These are phyloP conservation scores for Kluyveromyces wickerhamii DNA, from an alignment of 805 yeast genomes.

Conservation along the genomic window DNA sequence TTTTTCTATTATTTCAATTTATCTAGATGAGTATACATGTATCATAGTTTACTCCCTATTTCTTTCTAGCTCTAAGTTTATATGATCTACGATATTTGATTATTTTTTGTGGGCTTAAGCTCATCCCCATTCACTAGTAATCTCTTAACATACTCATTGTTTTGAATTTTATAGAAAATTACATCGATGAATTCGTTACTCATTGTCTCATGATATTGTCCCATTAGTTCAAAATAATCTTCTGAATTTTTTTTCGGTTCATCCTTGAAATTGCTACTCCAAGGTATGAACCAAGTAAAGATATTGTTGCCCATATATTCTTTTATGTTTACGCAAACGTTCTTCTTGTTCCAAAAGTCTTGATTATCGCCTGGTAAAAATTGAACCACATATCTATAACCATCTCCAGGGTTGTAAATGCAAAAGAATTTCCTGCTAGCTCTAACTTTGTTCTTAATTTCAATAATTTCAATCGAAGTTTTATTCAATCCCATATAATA, in stretches of 20 bases:
- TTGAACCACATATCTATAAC: constrained; percentile 37
- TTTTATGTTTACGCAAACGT: constrained; percentile 17
- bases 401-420: constrained; percentile 26
- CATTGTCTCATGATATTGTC: constrained; percentile 23
- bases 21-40: too few relatives aligned
- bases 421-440: constrained; percentile 17
- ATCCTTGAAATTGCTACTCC: constrained; percentile 11
- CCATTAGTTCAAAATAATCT: constrained; percentile 15
- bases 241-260: constrained; percentile 4
- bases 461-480: constrained; percentile 54
- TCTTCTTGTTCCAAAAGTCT: constrained; percentile 19
- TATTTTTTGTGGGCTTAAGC: neutral
- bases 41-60: too few relatives aligned
- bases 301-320: constrained; percentile 26
- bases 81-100: neutral
- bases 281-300: constrained; percentile 27
- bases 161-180: constrained; percentile 19
- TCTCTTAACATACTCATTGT: constrained; percentile 20
- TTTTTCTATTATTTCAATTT: too few relatives aligned
- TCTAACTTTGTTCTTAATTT: constrained; percentile 28
- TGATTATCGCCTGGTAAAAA: constrained; percentile 24
- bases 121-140: constrained; percentile 8
- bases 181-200: constrained; percentile 18
- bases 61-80: too few relatives aligned
- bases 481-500: constrained; percentile 40